phyloP scores from a whole-genome alignment of 768 basidiomycete genomes.

The Calocybe gangraenosa region DNA sequence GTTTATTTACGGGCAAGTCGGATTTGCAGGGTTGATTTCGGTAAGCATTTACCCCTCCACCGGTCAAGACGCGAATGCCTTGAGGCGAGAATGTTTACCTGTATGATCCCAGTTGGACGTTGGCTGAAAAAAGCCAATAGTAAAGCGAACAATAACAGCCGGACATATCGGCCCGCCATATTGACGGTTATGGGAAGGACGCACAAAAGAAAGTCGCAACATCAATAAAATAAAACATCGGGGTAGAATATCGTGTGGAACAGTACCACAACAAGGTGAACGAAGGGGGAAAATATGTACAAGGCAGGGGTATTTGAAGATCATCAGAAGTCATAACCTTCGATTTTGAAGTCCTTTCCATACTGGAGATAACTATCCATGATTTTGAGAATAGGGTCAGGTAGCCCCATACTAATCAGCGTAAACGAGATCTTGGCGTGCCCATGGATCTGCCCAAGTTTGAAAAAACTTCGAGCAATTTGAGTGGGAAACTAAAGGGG shows the following conservation, averaged over 20 bases:
- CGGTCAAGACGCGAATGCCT: too few relatives aligned
- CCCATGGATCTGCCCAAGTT: constrained; percentile 89
- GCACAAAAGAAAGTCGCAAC: neutral
- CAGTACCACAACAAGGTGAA: neutral
- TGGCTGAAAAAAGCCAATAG: too few relatives aligned
- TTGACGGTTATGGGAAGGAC: too few relatives aligned
- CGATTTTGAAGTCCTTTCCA: constrained; percentile 83
- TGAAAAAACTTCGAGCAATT: constrained; percentile 89
- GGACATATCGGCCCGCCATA: too few relatives aligned
- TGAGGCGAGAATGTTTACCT: too few relatives aligned
- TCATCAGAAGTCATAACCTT: constrained; percentile 73
- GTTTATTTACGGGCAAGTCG: too few relatives aligned
- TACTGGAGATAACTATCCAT: constrained; percentile 92
- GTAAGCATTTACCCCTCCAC: too few relatives aligned
- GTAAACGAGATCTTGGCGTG: constrained; percentile 94
- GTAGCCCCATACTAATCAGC: constrained; percentile 89
- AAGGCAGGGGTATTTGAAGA: constrained; percentile 7
- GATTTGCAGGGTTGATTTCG: too few relatives aligned
- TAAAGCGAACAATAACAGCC: too few relatives aligned
- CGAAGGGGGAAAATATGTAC: constrained; percentile 3
- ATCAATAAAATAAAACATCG: neutral
- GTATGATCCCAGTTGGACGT: too few relatives aligned
- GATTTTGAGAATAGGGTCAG: constrained; percentile 84
- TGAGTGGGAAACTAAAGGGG: constrained; percentile 74
- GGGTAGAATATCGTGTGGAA: constrained; percentile 1